phyloP scores from a whole-genome alignment of 2,329 filamentous ascomycete genomes.

The Scedosporium boydii region DNA sequence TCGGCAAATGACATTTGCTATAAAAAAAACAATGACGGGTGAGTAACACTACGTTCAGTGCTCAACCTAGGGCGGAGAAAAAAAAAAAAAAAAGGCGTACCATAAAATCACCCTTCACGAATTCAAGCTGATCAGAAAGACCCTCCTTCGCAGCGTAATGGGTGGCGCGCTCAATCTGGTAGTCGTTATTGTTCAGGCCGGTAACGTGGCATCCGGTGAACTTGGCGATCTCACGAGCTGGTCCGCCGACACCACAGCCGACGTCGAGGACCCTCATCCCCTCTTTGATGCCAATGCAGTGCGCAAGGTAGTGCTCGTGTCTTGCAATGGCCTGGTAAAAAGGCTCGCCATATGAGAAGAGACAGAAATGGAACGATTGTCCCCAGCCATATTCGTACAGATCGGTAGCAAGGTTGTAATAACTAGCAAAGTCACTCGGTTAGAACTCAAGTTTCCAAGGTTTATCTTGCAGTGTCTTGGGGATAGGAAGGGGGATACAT shows the following conservation, averaged over 20 bases:
- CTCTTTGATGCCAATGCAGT: slow-evolving; percentile 76
- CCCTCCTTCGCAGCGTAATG: slow-evolving; percentile 75
- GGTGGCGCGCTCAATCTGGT: slow-evolving; percentile 93
- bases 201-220: slow-evolving; percentile 85
- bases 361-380: slow-evolving; percentile 94
- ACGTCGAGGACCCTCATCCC: slow-evolving; percentile 90
- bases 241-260: slow-evolving; percentile 92
- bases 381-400: slow-evolving; percentile 97
- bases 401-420: slow-evolving; percentile 96
- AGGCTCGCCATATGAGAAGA: slow-evolving; percentile 75
- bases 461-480: slow-evolving; percentile 10
- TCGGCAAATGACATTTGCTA: slow-evolving; percentile 92
- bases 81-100: slow-evolving; percentile 21
- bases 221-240: slow-evolving; percentile 90
- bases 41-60: not conserved
- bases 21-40: not conserved
- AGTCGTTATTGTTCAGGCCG: slow-evolving; percentile 98
- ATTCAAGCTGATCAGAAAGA: slow-evolving; percentile 68
- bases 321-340: slow-evolving; percentile 90
- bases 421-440: slow-evolving; percentile 37
- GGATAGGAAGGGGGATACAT: slow-evolving; percentile 25
- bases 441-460: not conserved
- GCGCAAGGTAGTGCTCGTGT: slow-evolving; percentile 95
- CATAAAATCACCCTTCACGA: slow-evolving; percentile 97
- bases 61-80: not conserved